Base-by-base conservation (phyloP, 805 yeast species). In the Priceomyces castillae region DNA sequence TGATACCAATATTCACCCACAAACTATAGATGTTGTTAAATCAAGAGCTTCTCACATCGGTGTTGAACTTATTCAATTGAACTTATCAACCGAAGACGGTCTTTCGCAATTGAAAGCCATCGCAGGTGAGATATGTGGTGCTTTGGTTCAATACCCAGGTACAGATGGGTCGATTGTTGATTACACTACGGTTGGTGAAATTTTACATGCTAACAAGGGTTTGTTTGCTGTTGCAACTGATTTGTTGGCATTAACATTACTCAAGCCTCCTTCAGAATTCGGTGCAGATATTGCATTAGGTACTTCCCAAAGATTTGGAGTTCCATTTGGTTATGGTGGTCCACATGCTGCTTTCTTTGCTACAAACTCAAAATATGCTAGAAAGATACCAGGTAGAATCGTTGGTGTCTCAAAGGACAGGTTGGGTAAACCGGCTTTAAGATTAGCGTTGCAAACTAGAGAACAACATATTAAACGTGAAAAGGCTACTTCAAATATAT, bases 281-380 rank as follows among this genome's bases (percentile, higher is more conserved):
- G 90, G 89, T 43, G 98, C 98, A 34, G 99, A 94, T 62, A 85
- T 94, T 40, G 97, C 85, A 1, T 71, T 94, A 36, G 99, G 99
- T 38, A 81, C 90, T 7, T 78, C 97, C 3, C 99, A 94, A 74
- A 77, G 99, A 64, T 89, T 94, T 56, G 99, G 99, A 58, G 97
- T 94, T 31, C 98, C 99, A 43, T 79, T 92, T 72, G 99, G 98
- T 5, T 94, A 82, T 61, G 99, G 99, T 58, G 99, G 99, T 16
- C 99, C 99, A 3, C 99, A 94, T 64, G 98, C 99, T 37, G 99
- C 96, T 0, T 94, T 88, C 69, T 90, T 94, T 56, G 88, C 98
- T 7, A 95, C 92, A 33, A 76, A 80, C n/a, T 80, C 82, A 46
- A 76, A 81, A 43, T 75, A 85, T 54, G 87, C 88, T 60, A 81